A percentile compares a stretch with the other conserved stretches of the same genome.
Evolutionary conservation across 371 early-diverging fungal species (phyloP).

Genomic region (Saksenaea vasiformis): DNA sequence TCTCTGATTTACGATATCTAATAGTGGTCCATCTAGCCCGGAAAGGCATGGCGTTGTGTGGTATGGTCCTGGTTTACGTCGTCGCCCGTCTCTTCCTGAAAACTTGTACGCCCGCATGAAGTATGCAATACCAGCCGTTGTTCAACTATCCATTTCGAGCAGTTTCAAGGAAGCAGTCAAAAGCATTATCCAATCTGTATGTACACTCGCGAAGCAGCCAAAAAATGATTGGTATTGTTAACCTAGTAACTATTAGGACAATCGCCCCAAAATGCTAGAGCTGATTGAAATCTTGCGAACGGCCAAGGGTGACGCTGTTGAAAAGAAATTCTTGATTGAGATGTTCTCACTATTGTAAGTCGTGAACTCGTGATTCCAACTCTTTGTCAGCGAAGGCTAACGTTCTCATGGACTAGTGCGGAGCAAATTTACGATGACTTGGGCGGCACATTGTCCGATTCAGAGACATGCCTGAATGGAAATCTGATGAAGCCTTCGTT

Average conservation of each 20-base stretch:
- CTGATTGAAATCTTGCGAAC: not conserved
- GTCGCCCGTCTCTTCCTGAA: too few relatives aligned
- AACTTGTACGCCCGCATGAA: too few relatives aligned
- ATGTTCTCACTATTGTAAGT: not conserved
- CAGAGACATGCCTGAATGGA: constrained; percentile 2
- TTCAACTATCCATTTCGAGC: not conserved
- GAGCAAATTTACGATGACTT: constrained; percentile 2
- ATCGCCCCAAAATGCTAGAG: not conserved
- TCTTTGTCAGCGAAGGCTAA: not conserved
- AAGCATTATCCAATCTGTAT: not conserved
- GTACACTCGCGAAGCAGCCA: not conserved
- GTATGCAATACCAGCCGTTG: not conserved
- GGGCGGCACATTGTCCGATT: constrained; percentile 8
- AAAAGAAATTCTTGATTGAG: not conserved
- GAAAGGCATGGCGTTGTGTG: too few relatives aligned
- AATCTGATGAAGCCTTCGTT: constrained; percentile 10
- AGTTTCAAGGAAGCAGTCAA: not conserved
- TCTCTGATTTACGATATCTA: too few relatives aligned
- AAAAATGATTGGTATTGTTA: not conserved
- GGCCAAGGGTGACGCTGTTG: not conserved
- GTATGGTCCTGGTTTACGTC: too few relatives aligned
- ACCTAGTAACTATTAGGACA: not conserved
- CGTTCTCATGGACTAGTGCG: not conserved
- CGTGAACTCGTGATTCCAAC: not conserved
- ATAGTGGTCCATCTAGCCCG: too few relatives aligned